Evolutionary conservation across 352 stramenopile genomes (phyloP).

Genomic region (Globisporangium middletonii): DNA sequence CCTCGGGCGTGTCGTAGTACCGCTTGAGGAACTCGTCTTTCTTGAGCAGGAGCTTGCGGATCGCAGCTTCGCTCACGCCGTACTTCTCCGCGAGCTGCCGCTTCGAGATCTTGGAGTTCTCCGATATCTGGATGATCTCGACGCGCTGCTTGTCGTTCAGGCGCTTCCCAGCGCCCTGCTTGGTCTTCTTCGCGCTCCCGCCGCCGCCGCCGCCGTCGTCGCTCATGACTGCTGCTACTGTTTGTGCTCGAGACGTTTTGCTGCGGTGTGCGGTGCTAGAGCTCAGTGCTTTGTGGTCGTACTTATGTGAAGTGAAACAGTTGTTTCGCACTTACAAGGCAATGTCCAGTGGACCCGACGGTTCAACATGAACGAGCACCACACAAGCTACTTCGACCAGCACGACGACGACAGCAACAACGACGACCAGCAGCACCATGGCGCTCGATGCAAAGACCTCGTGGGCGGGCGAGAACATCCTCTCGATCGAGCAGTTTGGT

Average conservation of each 20-base stretch:
- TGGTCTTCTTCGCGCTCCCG: slow-evolving; percentile 47
- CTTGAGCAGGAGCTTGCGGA: slow-evolving; percentile 75
- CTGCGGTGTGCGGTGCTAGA: no score
- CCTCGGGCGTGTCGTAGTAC: slow-evolving; percentile 77
- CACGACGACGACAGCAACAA: slow-evolving; percentile 6
- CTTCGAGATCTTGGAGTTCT: slow-evolving; percentile 77
- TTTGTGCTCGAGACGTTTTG: no score
- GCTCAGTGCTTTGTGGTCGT: no score
- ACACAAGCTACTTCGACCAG: slow-evolving; percentile 2
- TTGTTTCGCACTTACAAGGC: no score
- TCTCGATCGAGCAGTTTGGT: slow-evolving; percentile 77
- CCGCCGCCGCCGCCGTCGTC: neutral
- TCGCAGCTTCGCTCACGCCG: slow-evolving; percentile 71
- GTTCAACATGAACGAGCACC: slow-evolving; percentile 5
- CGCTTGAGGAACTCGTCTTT: slow-evolving; percentile 76
- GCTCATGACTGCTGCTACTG: slow-evolving; percentile 4
- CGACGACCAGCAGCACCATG: slow-evolving; percentile 13
- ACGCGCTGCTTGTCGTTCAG: slow-evolving; percentile 79
- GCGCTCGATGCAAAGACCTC: slow-evolving; percentile 51
- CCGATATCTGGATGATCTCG: slow-evolving; percentile 78
- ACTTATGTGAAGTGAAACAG: no score
- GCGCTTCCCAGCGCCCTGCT: slow-evolving; percentile 63
- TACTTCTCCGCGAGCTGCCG: slow-evolving; percentile 71
- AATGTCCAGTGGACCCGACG: neutral
- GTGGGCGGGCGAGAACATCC: slow-evolving; percentile 68